Conservation (phyloP, 2,329 filamentous ascomycete species). For the Scortechinia acanthostroma region DNA sequence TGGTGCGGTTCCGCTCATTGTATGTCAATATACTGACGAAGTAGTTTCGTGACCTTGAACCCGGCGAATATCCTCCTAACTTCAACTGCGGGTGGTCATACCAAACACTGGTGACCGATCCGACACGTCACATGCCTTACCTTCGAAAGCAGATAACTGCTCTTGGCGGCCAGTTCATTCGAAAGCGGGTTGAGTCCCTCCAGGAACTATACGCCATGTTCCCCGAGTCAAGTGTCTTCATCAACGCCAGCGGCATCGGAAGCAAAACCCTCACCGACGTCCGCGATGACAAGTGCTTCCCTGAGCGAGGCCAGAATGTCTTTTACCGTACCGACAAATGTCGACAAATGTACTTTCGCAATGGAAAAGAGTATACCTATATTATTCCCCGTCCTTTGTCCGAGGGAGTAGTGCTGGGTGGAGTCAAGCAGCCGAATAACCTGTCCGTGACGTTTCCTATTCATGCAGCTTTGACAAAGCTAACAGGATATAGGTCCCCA, state of each 20-base stretch:
- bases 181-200: conserved; percentile 19
- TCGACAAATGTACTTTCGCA: conserved; percentile 20
- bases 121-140: conserved; percentile 24
- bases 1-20: not conserved
- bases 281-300: conserved; percentile 20
- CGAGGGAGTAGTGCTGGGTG: conserved; percentile 3
- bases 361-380: conserved; percentile 12
- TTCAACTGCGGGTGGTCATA: conserved; percentile 23
- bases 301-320: conserved; percentile 25
- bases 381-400: conserved; percentile 3
- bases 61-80: conserved; percentile 18
- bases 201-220: conserved; percentile 21
- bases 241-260: conserved; percentile 25
- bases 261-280: conserved; percentile 22
- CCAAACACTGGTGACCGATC: conserved; percentile 23
- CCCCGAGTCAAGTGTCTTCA: conserved; percentile 21
- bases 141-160: conserved; percentile 15
- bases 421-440: conserved; percentile 3
- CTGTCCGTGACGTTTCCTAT: conserved; percentile 4
- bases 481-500: conserved; percentile 14
- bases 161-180: conserved; percentile 21
- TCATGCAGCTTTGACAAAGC: not conserved
- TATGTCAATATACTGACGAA: conserved; percentile 1
- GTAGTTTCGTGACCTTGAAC: conserved; percentile 20
- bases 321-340: conserved; percentile 19